These are phyloP conservation scores for Pythium brassicae DNA, from an alignment of 352 stramenopile species.

Conservation along the genomic window DNA sequence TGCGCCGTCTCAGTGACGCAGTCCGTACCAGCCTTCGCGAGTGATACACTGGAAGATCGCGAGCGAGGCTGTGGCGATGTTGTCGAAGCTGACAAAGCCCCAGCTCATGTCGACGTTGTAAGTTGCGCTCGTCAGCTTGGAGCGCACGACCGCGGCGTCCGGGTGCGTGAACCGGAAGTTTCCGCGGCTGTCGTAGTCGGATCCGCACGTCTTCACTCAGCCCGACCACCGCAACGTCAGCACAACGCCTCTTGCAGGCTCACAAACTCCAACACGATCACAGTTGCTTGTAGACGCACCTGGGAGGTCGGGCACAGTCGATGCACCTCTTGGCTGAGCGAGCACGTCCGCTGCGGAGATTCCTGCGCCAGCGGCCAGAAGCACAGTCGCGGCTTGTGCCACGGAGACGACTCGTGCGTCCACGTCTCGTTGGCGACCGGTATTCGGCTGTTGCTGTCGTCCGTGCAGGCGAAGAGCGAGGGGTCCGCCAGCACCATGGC, in stretches of 20 bases:
- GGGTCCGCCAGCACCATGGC: conserved; percentile 28
- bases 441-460: conserved; percentile 27
- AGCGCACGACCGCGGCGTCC: conserved; percentile 25
- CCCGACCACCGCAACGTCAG: too few species aligned
- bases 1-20: too few species aligned
- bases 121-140: conserved; percentile 29
- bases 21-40: conserved; percentile 85
- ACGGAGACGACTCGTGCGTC: conserved; percentile 49
- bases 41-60: conserved; percentile 91
- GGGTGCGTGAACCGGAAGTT: conserved; percentile 66
- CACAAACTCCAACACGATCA: too few species aligned
- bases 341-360: conserved; percentile 45
- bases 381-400: conserved; percentile 60
- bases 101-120: conserved; percentile 82
- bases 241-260: too few species aligned
- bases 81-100: conserved; percentile 87
- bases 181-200: conserved; percentile 52
- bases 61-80: conserved; percentile 76
- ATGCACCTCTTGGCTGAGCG: conserved; percentile 27
- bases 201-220: conserved; percentile 39
- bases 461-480: conserved; percentile 28
- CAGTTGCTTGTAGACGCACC: conserved; percentile 10
- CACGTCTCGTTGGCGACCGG: conserved; percentile 26
- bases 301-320: conserved; percentile 35
- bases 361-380: conserved; percentile 89